These are phyloP conservation scores for Sclerotinia trifoliorum DNA, from an alignment of 2,329 filamentous ascomycete species.

Conservation along the genomic window DNA sequence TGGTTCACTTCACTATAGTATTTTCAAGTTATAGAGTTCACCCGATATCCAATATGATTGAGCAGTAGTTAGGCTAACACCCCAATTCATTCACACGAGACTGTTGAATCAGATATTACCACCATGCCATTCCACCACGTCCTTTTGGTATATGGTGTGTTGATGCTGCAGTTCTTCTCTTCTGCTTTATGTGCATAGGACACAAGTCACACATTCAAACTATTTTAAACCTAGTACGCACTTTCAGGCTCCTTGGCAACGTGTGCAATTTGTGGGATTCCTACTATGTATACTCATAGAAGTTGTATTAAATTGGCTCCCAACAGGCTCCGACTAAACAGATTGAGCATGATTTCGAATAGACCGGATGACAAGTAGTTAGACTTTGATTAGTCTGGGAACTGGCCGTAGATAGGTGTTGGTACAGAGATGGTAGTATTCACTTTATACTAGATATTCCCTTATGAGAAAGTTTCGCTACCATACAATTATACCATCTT, in stretches of 20 bases:
- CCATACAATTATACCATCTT: neutral
- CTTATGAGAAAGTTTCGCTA: neutral
- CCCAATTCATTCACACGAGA: neutral
- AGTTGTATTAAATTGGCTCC: neutral
- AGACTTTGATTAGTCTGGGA: neutral
- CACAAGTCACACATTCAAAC: neutral
- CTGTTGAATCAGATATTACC: too few species aligned
- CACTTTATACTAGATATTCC: neutral
- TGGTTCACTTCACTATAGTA: neutral
- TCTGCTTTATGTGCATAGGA: neutral
- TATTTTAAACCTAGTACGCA: neutral
- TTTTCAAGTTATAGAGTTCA: neutral
- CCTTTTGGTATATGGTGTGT: neutral
- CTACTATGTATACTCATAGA: neutral
- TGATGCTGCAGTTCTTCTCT: neutral
- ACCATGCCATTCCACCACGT: neutral
- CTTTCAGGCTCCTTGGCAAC: neutral
- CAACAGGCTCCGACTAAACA: neutral
- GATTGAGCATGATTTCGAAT: neutral
- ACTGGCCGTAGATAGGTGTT: neutral
- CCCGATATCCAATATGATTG: neutral
- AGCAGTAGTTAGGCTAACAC: neutral
- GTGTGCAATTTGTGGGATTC: neutral
- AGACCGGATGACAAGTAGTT: neutral
- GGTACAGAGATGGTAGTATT: neutral